Evolutionary conservation across 2,329 filamentous ascomycete species (phyloP).

Genomic region (Helminthosporium solani): DNA sequence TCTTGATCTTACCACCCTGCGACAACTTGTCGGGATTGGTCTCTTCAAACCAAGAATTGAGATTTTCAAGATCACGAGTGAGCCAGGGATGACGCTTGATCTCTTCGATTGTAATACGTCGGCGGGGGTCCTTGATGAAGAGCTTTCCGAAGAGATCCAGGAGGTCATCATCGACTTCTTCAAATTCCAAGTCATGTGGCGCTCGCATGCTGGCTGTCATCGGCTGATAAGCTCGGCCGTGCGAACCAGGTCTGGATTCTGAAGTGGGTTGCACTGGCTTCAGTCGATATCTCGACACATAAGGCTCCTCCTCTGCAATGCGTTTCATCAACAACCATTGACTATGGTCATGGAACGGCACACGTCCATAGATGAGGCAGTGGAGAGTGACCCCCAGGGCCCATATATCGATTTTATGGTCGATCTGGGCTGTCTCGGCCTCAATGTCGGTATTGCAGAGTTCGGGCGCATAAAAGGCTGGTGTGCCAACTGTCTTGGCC

Average conservation of each 20-base stretch:
- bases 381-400: slow-evolving; percentile 94
- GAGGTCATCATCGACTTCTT: slow-evolving; percentile 78
- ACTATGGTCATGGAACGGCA: slow-evolving; percentile 89
- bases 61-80: slow-evolving; percentile 71
- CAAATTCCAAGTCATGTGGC: slow-evolving; percentile 78
- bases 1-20: slow-evolving; percentile 82
- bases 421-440: slow-evolving; percentile 69
- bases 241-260: slow-evolving; percentile 48
- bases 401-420: slow-evolving; percentile 95
- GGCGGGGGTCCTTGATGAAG: slow-evolving; percentile 83
- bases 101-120: slow-evolving; percentile 84
- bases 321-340: slow-evolving; percentile 89
- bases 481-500: slow-evolving; percentile 97
- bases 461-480: slow-evolving; percentile 96
- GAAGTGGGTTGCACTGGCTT: slow-evolving; percentile 62
- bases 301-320: slow-evolving; percentile 90
- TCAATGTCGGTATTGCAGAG: slow-evolving; percentile 83
- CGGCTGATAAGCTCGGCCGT: slow-evolving; percentile 48
- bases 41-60: slow-evolving; percentile 83
- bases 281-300: slow-evolving; percentile 80
- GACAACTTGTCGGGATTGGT: slow-evolving; percentile 80
- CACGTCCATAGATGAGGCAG: slow-evolving; percentile 88
- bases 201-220: slow-evolving; percentile 69
- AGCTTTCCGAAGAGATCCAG: slow-evolving; percentile 76
- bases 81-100: slow-evolving; percentile 97